Conservation (phyloP, 2,329 filamentous ascomycete genomes). For the Diaporthe sp. region DNA sequence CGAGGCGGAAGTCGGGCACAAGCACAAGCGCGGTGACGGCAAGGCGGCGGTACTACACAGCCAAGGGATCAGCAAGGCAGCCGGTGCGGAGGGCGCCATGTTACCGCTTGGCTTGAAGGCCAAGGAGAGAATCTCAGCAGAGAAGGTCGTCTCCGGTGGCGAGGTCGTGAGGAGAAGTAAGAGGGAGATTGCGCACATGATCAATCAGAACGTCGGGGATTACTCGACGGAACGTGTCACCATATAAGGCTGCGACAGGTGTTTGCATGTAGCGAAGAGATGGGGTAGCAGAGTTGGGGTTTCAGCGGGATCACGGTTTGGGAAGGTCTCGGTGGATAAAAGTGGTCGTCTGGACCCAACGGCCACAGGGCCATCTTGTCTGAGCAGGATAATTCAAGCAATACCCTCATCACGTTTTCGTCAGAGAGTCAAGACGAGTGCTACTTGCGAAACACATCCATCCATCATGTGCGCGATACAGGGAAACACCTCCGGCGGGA, state of each 20-base stretch:
- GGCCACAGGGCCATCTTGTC: not conserved
- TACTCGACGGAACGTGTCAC: constrained; percentile 87
- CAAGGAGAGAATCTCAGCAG: constrained; percentile 61
- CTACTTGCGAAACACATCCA: not conserved
- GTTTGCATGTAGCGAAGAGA: constrained; percentile 15
- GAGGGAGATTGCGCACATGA: constrained; percentile 82
- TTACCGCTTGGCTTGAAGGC: constrained; percentile 82
- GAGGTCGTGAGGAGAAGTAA: constrained; percentile 77
- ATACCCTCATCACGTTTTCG: not conserved
- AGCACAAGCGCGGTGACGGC: constrained; percentile 23
- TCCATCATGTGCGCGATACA: not conserved
- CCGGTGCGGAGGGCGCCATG: constrained; percentile 59
- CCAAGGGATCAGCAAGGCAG: constrained; percentile 26
- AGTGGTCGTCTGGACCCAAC: not conserved
- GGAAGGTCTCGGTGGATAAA: constrained; percentile 15
- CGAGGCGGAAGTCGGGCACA: constrained; percentile 42
- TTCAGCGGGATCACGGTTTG: not conserved
- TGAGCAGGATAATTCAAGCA: constrained; percentile 14
- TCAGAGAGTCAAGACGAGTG: not conserved
- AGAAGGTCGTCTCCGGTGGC: constrained; percentile 76
- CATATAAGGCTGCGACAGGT: constrained; percentile 61
- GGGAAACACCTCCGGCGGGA: not conserved
- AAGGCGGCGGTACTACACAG: constrained; percentile 30
- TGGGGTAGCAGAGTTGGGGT: not conserved
- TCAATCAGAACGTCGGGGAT: constrained; percentile 83